Evolutionary conservation across 2,329 filamentous ascomycete species (phyloP), one percentile per base, ranked within the genome.

Genomic region (Periconia sp.): DNA sequence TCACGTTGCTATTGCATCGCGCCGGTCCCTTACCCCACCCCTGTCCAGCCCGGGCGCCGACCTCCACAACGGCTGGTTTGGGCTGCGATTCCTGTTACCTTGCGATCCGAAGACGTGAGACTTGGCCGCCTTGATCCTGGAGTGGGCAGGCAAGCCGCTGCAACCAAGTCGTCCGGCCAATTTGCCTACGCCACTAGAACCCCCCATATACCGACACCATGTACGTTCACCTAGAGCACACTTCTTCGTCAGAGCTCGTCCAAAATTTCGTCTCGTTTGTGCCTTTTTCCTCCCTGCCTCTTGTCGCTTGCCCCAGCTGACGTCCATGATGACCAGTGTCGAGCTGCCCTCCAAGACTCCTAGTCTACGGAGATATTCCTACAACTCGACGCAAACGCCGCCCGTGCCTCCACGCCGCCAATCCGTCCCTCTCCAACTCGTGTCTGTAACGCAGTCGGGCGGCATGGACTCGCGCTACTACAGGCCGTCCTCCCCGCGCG

Each of bases 401-500:
- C 50, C 55, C 17, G 50, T 62, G 30, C 57, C 63, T 3, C 54
- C 62, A n/a, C 59, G 60, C 31, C 57, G 55, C 36, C 51, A 54
- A 32, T 54, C 56, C 38, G 36, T 52, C 26, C 55, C 52, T 21
- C 51, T 58, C 28, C 54, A 58, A 40, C 40, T 61, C 36, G 54
- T 57, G 36, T 50, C 54, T 36, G 39, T 53, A 42, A 59, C 54
- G 3, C 43, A 51, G 26, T 46, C 54, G 17, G 50, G 43, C 48
- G 51, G 42, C 48, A 70, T 69, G 66, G 64, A 65, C 39, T 61
- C 65, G 38, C 56, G 65, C 32, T 61, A 68, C 56, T 57, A 61
- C 41, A 62, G 68, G 38, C 52, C 68, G 10, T 51, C 57, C 23
- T 70, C 68, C 17, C 68, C 68, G n/a, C 60, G 65, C 3, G 45